phyloP scores from a whole-genome alignment of 768 basidiomycete genomes.

The Boletus pseudo-olivaceus region DNA sequence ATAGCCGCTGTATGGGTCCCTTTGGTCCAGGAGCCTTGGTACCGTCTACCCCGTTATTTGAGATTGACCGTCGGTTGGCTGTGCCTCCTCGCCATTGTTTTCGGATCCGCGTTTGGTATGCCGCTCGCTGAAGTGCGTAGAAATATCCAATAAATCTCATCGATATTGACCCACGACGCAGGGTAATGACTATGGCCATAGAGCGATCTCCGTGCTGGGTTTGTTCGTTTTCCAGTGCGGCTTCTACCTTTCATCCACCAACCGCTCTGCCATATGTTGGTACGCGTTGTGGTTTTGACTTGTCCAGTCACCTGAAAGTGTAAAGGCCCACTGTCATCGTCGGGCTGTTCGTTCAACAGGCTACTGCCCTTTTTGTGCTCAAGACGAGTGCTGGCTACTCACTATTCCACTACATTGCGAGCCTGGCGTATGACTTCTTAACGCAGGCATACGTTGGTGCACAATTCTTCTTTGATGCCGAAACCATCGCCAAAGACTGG shows the following conservation, averaged over 20 bases:
- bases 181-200: slow-evolving; percentile 69
- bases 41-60: slow-evolving; percentile 47
- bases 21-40: slow-evolving; percentile 64
- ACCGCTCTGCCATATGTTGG: slow-evolving; percentile 70
- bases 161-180: slow-evolving; percentile 26
- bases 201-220: slow-evolving; percentile 78
- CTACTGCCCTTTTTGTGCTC: slow-evolving; percentile 84
- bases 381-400: slow-evolving; percentile 79
- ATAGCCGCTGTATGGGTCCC: slow-evolving; percentile 69
- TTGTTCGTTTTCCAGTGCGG: slow-evolving; percentile 74
- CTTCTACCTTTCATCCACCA: slow-evolving; percentile 66
- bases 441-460: slow-evolving; percentile 65
- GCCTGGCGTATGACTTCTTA: slow-evolving; percentile 78
- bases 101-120: slow-evolving; percentile 88
- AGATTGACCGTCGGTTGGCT: slow-evolving; percentile 73
- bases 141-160: background rate
- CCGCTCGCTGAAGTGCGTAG: slow-evolving; percentile 48
- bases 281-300: slow-evolving; percentile 29
- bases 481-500: slow-evolving; percentile 66
- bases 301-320: background rate
- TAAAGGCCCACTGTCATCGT: slow-evolving; percentile 81
- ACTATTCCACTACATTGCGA: slow-evolving; percentile 82
- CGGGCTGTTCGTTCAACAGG: slow-evolving; percentile 82
- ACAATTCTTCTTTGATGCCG: slow-evolving; percentile 76
- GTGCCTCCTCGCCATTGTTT: slow-evolving; percentile 69